phyloP scores from a whole-genome alignment of 2,329 filamentous ascomycete genomes.

The Diplocarpon rosae region DNA sequence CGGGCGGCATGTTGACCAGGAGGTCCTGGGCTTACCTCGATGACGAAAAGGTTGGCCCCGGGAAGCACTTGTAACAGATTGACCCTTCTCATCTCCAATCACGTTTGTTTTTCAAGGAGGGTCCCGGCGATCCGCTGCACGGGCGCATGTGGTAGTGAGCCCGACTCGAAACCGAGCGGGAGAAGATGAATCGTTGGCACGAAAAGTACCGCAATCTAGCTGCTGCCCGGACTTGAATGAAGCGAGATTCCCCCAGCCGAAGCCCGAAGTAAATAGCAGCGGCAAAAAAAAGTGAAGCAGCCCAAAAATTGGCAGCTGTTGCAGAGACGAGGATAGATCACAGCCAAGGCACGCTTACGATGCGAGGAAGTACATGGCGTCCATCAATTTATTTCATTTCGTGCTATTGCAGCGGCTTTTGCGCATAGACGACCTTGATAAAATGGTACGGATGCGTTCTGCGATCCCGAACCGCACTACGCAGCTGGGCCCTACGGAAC shows the following conservation, averaged over 20 bases:
- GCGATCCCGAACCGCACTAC: slow-evolving; percentile 11
- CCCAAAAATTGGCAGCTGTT: too few relatives aligned
- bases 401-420: slow-evolving; percentile 12
- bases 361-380: neutral
- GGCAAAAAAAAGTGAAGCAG: too few relatives aligned
- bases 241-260: too few relatives aligned
- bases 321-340: neutral
- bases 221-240: neutral
- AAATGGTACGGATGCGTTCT: slow-evolving; percentile 18
- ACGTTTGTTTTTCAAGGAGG: too few relatives aligned
- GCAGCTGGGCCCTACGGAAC: slow-evolving; percentile 14
- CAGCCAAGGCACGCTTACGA: neutral
- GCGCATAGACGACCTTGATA: slow-evolving; percentile 16
- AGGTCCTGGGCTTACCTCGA: too few relatives aligned
- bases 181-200: neutral
- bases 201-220: neutral
- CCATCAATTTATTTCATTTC: neutral
- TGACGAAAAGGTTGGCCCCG: neutral
- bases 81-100: neutral
- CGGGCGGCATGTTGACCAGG: neutral
- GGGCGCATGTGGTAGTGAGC: neutral
- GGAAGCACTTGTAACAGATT: neutral
- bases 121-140: neutral
- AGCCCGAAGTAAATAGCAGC: too few relatives aligned
- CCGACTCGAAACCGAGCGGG: neutral